Percentiles rank a stretch among this genome's conserved stretches.
phyloP scores from a whole-genome alignment of 495 filamentous ascomycete genomes.

The Viridothelium virens region DNA sequence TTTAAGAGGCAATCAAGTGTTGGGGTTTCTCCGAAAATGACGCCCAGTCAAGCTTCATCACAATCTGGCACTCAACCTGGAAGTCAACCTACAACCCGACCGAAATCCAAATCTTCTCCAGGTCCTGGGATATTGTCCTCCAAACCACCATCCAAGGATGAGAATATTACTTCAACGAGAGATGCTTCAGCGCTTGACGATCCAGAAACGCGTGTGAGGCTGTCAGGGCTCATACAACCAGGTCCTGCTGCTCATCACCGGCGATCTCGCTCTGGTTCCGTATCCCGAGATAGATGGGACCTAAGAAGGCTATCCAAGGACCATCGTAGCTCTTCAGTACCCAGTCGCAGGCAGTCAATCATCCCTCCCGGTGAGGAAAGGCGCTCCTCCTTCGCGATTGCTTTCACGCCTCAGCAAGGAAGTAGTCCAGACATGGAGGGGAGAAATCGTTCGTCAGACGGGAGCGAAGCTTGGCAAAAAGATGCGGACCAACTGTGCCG shows the following conservation, averaged over 20 bases:
- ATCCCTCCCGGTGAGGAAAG: neutral
- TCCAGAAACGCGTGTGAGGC: neutral
- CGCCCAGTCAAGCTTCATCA: neutral
- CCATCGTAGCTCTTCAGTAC: conserved; percentile 2
- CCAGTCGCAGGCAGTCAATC: neutral
- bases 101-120: neutral
- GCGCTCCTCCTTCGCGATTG: conserved; percentile 1
- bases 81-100: neutral
- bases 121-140: neutral
- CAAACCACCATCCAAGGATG: neutral
- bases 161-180: neutral
- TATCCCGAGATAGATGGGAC: neutral
- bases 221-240: neutral
- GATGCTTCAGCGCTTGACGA: conserved; percentile 5
- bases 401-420: neutral
- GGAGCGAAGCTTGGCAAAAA: neutral
- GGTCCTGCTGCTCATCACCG: neutral
- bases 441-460: neutral
- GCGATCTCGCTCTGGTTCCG: neutral
- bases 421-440: neutral
- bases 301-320: conserved; percentile 4
- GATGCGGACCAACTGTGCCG: conserved; percentile 5
- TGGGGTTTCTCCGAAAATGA: neutral
- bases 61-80: neutral
- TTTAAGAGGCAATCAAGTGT: neutral